A percentile compares a stretch with the other conserved stretches of the same genome.
Conservation (phyloP, 2,329 filamentous ascomycete species). For the Torrubiella hemipterigena region DNA sequence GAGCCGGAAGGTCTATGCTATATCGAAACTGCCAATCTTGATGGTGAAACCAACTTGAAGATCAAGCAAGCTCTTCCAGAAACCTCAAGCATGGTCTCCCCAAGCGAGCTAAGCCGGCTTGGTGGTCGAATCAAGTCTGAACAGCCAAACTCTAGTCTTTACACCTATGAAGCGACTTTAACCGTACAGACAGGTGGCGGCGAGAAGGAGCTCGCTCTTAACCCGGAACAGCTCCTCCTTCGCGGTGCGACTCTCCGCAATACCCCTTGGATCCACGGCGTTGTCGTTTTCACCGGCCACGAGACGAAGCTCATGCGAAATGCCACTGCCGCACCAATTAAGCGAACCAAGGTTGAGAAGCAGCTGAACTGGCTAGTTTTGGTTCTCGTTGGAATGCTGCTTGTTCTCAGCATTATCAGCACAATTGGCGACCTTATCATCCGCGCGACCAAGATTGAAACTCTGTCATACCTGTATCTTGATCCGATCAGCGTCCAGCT, state of each 20-base stretch:
- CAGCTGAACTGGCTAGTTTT: slow-evolving; percentile 91
- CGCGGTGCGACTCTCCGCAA: slow-evolving; percentile 90
- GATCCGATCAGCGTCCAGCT: slow-evolving; percentile 54
- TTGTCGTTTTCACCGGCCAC: slow-evolving; percentile 87
- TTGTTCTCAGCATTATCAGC: slow-evolving; percentile 76
- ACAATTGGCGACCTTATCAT: slow-evolving; percentile 83
- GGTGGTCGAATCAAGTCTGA: slow-evolving; percentile 84
- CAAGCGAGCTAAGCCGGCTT: slow-evolving; percentile 72
- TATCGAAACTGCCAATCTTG: slow-evolving; percentile 95
- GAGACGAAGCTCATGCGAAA: slow-evolving; percentile 99
- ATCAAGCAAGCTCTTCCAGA: slow-evolving; percentile 97
- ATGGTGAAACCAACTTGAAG: slow-evolving; percentile 96
- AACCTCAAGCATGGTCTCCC: slow-evolving; percentile 76
- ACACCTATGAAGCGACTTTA: slow-evolving; percentile 93
- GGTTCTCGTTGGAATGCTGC: slow-evolving; percentile 73
- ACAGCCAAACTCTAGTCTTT: slow-evolving; percentile 95
- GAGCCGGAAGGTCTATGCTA: slow-evolving; percentile 97
- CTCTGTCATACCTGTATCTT: slow-evolving; percentile 64
- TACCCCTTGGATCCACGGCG: slow-evolving; percentile 91
- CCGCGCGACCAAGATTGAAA: slow-evolving; percentile 48
- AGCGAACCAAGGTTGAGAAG: slow-evolving; percentile 88
- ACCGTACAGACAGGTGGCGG: slow-evolving; percentile 84
- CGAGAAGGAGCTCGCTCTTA: slow-evolving; percentile 82
- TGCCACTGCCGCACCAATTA: slow-evolving; percentile 92
- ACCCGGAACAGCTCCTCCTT: slow-evolving; percentile 84